These are phyloP conservation scores for Aphanocladium album DNA, from an alignment of 2,329 filamentous ascomycete genomes.

Conservation along the genomic window DNA sequence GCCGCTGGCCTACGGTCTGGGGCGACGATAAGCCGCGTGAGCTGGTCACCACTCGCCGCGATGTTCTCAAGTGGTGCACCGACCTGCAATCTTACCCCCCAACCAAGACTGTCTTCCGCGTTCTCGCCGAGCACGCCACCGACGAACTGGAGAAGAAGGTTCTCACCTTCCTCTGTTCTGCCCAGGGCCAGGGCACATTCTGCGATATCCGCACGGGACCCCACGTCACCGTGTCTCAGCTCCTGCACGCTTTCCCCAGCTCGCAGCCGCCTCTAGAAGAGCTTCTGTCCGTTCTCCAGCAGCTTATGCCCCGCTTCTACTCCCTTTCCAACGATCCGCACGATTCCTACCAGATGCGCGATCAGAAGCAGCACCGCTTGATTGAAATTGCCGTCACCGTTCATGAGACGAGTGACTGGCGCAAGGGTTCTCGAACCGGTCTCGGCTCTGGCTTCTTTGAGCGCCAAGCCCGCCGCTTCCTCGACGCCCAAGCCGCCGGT, in stretches of 20 bases:
- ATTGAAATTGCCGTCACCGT: constrained; percentile 97
- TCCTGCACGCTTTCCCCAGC: constrained; percentile 88
- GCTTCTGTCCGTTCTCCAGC: constrained; percentile 73
- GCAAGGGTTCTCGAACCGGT: constrained; percentile 66
- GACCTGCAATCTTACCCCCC: constrained; percentile 92
- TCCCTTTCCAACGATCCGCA: constrained; percentile 95
- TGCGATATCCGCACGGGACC: constrained; percentile 91
- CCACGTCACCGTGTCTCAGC: constrained; percentile 77
- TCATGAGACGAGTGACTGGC: constrained; percentile 81
- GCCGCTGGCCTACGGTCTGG: constrained; percentile 97
- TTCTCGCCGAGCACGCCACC: constrained; percentile 79
- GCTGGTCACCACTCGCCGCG: constrained; percentile 82
- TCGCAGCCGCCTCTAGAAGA: constrained; percentile 80
- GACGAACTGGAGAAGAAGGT: constrained; percentile 84
- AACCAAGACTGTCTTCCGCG: constrained; percentile 77
- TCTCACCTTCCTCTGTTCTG: constrained; percentile 77
- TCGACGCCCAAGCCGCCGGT: constrained; percentile 61
- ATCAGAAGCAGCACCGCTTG: constrained; percentile 67
- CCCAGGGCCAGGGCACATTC: constrained; percentile 86
- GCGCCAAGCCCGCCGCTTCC: constrained; percentile 68
- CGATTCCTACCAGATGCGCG: constrained; percentile 62
- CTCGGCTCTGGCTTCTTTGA: constrained; percentile 93
- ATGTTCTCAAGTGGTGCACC: constrained; percentile 91
- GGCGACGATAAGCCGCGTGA: constrained; percentile 81
- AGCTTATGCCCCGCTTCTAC: constrained; percentile 97